phyloP scores from a whole-genome alignment of 176 grass and related monocot genomes.

The Puccinellia tenuiflora region DNA sequence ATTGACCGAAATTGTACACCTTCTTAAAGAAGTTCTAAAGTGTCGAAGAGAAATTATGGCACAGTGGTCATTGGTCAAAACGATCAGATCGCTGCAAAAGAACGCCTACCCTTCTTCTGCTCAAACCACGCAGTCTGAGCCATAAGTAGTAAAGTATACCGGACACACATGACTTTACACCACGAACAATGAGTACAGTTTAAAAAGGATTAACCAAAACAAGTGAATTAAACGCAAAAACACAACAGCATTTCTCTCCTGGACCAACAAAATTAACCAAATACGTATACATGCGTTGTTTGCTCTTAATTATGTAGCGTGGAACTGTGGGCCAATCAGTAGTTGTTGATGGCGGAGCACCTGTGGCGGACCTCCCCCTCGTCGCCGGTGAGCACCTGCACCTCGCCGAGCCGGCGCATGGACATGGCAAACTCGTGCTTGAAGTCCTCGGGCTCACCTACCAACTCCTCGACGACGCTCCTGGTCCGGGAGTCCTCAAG shows the following conservation, averaged over 20 bases:
- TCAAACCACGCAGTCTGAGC: not conserved
- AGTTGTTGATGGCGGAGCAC: constrained; percentile 55
- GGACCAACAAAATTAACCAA: constrained; percentile 14
- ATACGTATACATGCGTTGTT: not conserved
- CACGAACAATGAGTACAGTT: not conserved
- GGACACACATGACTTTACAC: not conserved
- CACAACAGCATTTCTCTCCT: not conserved
- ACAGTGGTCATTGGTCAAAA: not conserved
- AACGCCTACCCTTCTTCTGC: not conserved
- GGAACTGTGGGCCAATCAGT: not conserved
- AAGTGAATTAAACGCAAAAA: not conserved
- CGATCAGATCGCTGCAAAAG: not conserved
- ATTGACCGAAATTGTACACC: no score
- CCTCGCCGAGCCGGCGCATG: constrained; percentile 59
- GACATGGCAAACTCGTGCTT: constrained; percentile 50
- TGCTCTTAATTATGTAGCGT: not conserved
- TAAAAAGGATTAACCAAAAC: not conserved
- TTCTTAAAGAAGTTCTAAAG: no score
- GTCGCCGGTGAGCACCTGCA: constrained; percentile 55
- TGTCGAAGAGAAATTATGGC: not conserved
- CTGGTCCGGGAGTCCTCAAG: constrained; percentile 53
- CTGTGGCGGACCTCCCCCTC: constrained; percentile 73
- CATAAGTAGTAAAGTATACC: not conserved
- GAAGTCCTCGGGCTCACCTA: constrained; percentile 17
- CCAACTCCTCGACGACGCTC: constrained; percentile 23